Conservation (phyloP, 169 alveolate genomes). For the Babesia bovis region DNA sequence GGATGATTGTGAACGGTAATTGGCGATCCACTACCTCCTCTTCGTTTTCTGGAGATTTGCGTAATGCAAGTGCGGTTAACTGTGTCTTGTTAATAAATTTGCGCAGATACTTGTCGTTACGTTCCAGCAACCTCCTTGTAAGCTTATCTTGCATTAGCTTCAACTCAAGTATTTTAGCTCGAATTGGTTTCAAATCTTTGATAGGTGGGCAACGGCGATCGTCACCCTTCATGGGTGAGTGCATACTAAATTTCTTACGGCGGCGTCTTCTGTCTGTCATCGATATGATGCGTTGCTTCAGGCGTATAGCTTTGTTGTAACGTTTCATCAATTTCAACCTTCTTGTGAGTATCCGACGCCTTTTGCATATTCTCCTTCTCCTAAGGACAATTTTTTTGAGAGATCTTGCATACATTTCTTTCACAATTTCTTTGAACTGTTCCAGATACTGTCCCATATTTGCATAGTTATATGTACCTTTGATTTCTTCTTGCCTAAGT, state of each 20-base stretch:
- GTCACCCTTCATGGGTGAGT: conserved; percentile 45
- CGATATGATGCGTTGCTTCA: conserved; percentile 63
- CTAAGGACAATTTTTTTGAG: conserved; percentile 47
- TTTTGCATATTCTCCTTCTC: conserved; percentile 57
- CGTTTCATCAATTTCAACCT: conserved; percentile 52
- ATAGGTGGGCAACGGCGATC: conserved; percentile 54
- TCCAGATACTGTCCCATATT: conserved; percentile 51
- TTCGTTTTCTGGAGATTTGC: neutral
- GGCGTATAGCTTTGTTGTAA: conserved; percentile 60
- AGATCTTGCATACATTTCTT: conserved; percentile 40
- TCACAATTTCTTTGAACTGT: conserved; percentile 36
- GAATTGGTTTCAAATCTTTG: conserved; percentile 48
- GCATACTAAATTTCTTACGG: conserved; percentile 7
- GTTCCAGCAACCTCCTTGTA: conserved; percentile 35
- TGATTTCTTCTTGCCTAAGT: conserved; percentile 38
- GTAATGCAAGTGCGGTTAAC: conserved; percentile 18
- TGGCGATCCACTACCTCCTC: conserved; percentile 22
- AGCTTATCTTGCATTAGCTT: conserved; percentile 40
- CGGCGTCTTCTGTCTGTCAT: conserved; percentile 19
- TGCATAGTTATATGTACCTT: conserved; percentile 49
- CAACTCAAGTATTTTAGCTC: conserved; percentile 48
- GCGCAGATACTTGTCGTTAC: conserved; percentile 20
- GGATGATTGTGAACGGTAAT: conserved; percentile 20
- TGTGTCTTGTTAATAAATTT: conserved; percentile 56
- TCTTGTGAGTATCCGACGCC: conserved; percentile 47